phyloP scores from a whole-genome alignment of 805 yeast species.

The Suhomyces sp. region DNA sequence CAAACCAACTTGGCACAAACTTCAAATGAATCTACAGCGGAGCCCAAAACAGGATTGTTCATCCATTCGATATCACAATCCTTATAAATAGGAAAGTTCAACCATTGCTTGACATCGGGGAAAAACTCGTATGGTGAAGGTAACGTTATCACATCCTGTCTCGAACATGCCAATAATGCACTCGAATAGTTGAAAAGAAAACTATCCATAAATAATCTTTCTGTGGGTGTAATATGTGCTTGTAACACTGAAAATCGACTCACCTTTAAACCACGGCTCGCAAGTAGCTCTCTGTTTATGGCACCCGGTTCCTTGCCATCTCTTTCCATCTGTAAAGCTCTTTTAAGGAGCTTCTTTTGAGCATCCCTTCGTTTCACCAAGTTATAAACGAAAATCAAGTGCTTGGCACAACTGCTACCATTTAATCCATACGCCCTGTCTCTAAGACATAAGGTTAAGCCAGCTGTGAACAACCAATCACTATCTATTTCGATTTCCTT shows the following conservation, averaged over 20 bases:
- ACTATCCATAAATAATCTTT: constrained; percentile 44
- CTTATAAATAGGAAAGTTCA: constrained; percentile 34
- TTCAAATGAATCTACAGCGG: constrained; percentile 37
- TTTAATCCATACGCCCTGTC: constrained; percentile 30
- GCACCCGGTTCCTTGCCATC: constrained; percentile 9
- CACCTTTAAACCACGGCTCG: too few relatives aligned
- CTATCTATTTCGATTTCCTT: constrained; percentile 28
- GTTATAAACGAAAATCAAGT: constrained; percentile 34
- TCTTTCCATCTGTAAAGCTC: not conserved
- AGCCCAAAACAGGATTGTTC: constrained; percentile 43
- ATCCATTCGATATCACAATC: constrained; percentile 40
- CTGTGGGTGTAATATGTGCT: constrained; percentile 17
- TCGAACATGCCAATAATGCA: constrained; percentile 35
- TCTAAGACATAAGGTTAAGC: constrained; percentile 39
- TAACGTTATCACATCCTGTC: constrained; percentile 22
- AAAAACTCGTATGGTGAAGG: constrained; percentile 46
- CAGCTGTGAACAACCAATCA: constrained; percentile 41
- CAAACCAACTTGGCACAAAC: constrained; percentile 37
- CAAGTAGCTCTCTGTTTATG: too few relatives aligned
- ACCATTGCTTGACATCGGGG: constrained; percentile 23
- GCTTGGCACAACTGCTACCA: constrained; percentile 27
- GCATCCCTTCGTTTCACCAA: constrained; percentile 24
- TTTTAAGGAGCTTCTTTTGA: not conserved
- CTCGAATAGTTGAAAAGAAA: constrained; percentile 44
- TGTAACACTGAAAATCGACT: too few relatives aligned